These are phyloP conservation scores for Kluyveromyces lactis DNA, from an alignment of 805 yeast genomes.

Conservation along the genomic window DNA sequence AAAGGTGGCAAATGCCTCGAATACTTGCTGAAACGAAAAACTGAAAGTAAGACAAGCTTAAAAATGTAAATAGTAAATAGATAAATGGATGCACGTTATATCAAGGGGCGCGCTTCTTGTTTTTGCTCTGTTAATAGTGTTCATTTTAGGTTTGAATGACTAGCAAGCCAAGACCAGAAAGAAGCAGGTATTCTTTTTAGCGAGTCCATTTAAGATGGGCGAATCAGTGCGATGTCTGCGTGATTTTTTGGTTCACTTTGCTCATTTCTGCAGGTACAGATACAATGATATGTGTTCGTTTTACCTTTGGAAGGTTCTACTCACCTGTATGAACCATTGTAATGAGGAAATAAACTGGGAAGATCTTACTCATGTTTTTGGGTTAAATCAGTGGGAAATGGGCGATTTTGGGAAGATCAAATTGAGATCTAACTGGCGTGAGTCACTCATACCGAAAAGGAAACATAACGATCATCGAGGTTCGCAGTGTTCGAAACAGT, in stretches of 20 bases:
- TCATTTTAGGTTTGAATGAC: too few relatives aligned
- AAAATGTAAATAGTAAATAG: too few relatives aligned
- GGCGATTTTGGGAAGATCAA: constrained; percentile 12
- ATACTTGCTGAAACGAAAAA: too few relatives aligned
- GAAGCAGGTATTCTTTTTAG: background rate
- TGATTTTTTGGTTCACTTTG: constrained; percentile 22
- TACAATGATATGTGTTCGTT: constrained; percentile 21
- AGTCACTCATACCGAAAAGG: constrained; percentile 2
- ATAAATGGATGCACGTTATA: too few relatives aligned
- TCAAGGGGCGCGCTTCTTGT: too few relatives aligned
- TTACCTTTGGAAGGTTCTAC: constrained; percentile 22
- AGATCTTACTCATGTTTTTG: constrained; percentile 12
- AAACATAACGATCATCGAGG: constrained; percentile 13
- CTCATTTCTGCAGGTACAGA: constrained; percentile 17
- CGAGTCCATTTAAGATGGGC: background rate
- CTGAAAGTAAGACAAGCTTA: too few relatives aligned
- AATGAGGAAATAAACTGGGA: constrained; percentile 18
- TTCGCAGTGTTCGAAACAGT: constrained; percentile 20
- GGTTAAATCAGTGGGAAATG: constrained; percentile 15
- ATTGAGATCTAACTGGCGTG: constrained; percentile 8
- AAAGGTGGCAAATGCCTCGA: too few relatives aligned
- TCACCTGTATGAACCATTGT: constrained; percentile 10
- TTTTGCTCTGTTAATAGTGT: too few relatives aligned
- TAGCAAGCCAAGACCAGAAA: too few relatives aligned
- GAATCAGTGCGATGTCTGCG: constrained; percentile 10